Evolutionary conservation across 768 basidiomycete species (phyloP).

Genomic region (Trametes sanguinea): DNA sequence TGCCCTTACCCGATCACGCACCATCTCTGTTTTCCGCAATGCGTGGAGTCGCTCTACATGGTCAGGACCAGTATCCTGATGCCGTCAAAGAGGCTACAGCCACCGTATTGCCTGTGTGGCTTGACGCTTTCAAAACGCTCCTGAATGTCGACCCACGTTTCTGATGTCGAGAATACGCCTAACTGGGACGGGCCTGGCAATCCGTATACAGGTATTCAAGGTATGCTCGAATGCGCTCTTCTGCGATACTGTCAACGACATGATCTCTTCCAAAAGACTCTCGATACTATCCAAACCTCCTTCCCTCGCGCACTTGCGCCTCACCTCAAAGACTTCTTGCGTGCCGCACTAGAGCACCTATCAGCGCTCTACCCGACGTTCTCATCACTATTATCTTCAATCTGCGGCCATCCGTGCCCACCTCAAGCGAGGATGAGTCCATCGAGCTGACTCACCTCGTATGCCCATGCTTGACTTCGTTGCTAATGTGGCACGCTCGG

Average conservation of each 20-base stretch:
- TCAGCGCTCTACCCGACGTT: slow-evolving; percentile 61
- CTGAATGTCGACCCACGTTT: slow-evolving; percentile 61
- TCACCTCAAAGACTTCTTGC: slow-evolving; percentile 62
- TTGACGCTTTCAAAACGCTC: slow-evolving; percentile 85
- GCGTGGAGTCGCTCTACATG: slow-evolving; percentile 87
- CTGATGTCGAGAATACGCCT: slow-evolving; percentile 56
- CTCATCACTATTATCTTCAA: slow-evolving; percentile 59
- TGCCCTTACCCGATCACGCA: slow-evolving; percentile 79
- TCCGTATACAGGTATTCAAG: slow-evolving; percentile 85
- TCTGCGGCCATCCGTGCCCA: slow-evolving; percentile 56
- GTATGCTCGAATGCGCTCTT: slow-evolving; percentile 41
- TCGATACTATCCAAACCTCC: slow-evolving; percentile 76
- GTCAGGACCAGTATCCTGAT: slow-evolving; percentile 89
- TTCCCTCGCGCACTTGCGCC: slow-evolving; percentile 75
- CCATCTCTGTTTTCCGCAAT: slow-evolving; percentile 91
- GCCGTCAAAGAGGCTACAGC: slow-evolving; percentile 82
- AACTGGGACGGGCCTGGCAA: slow-evolving; percentile 82
- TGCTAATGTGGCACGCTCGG: slow-evolving; percentile 62
- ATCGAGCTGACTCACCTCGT: slow-evolving; percentile 78
- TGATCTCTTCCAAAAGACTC: slow-evolving; percentile 49
- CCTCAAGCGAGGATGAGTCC: slow-evolving; percentile 72
- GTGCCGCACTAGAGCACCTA: slow-evolving; percentile 60
- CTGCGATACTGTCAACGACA: no score
- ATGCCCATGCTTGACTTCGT: slow-evolving; percentile 81
- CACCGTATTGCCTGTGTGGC: slow-evolving; percentile 84